These are phyloP conservation scores for Leishmania major DNA, from an alignment of 208 protist genomes.

Conservation along the genomic window DNA sequence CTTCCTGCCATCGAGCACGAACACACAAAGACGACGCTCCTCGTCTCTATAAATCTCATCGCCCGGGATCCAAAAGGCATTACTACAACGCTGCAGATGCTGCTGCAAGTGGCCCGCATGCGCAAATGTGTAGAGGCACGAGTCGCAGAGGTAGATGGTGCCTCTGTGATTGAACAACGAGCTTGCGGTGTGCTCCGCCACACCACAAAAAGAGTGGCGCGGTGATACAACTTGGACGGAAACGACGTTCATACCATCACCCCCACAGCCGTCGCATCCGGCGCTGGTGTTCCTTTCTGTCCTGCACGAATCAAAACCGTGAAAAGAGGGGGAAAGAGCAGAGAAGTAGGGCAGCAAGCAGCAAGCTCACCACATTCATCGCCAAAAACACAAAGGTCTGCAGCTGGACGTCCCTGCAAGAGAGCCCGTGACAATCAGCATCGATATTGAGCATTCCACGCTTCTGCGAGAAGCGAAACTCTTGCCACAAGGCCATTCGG, in stretches of 20 bases:
- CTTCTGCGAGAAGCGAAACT: background rate
- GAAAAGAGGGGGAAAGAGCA: background rate
- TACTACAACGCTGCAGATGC: constrained; percentile 48
- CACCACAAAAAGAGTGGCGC: constrained; percentile 37
- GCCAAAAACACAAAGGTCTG: background rate
- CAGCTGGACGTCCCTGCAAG: background rate
- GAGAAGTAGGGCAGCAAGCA: constrained; percentile 8
- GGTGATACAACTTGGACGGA: constrained; percentile 38
- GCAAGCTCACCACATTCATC: background rate
- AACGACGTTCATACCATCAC: background rate
- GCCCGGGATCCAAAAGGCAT: constrained; percentile 71
- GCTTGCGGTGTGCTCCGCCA: constrained; percentile 14
- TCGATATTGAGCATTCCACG: background rate
- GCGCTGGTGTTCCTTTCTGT: background rate
- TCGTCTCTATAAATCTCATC: constrained; percentile 64
- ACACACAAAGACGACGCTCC: constrained; percentile 37
- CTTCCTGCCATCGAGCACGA: constrained; percentile 73
- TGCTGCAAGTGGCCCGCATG: constrained; percentile 30
- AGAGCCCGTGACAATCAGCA: background rate
- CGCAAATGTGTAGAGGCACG: constrained; percentile 56
- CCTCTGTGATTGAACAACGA: constrained; percentile 21
- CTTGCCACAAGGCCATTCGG: background rate
- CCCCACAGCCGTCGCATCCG: background rate
- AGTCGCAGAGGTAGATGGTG: constrained; percentile 61
- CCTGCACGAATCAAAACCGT: background rate